These are phyloP conservation scores for Eucalyptus erythrocorys DNA, from an alignment of 345 rosid species.

Conservation along the genomic window DNA sequence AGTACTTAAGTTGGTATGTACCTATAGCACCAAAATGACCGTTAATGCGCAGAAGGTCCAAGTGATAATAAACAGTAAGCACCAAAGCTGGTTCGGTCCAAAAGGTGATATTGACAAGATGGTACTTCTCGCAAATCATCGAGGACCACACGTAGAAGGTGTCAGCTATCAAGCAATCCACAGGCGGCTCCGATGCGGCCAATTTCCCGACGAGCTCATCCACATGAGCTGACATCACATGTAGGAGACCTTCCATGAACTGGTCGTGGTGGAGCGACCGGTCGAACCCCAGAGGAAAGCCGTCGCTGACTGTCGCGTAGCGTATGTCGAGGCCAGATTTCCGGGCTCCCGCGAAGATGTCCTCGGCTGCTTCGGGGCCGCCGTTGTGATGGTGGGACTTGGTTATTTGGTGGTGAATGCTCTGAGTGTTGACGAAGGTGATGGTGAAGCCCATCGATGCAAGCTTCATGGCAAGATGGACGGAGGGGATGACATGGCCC, in stretches of 20 bases:
- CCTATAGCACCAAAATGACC: slow-evolving; percentile 64
- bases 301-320: slow-evolving; percentile 63
- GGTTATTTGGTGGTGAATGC: slow-evolving; percentile 44
- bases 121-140: slow-evolving; percentile 42
- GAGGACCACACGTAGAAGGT: slow-evolving; percentile 75
- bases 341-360: slow-evolving; percentile 40
- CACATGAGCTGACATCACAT: slow-evolving; percentile 50
- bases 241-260: slow-evolving; percentile 31
- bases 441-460: slow-evolving; percentile 72
- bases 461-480: slow-evolving; percentile 57
- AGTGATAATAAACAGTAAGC: slow-evolving; percentile 47
- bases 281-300: slow-evolving; percentile 56
- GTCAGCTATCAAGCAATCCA: slow-evolving; percentile 51
- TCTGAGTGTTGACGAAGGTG: slow-evolving; percentile 56
- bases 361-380: not conserved
- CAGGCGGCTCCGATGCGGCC: not conserved
- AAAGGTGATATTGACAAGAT: slow-evolving; percentile 53
- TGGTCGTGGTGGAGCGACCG: slow-evolving; percentile 71
- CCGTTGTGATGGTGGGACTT: slow-evolving; percentile 1
- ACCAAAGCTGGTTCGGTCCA: slow-evolving; percentile 89
- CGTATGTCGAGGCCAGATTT: slow-evolving; percentile 60
- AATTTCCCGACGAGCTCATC: slow-evolving; percentile 42
- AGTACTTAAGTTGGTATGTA: not conserved
- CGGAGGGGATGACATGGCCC: slow-evolving; percentile 66
- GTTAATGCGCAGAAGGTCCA: slow-evolving; percentile 54